Base-by-base conservation (phyloP, 2,329 filamentous ascomycete genomes). In the Macroventuria anomochaeta region DNA sequence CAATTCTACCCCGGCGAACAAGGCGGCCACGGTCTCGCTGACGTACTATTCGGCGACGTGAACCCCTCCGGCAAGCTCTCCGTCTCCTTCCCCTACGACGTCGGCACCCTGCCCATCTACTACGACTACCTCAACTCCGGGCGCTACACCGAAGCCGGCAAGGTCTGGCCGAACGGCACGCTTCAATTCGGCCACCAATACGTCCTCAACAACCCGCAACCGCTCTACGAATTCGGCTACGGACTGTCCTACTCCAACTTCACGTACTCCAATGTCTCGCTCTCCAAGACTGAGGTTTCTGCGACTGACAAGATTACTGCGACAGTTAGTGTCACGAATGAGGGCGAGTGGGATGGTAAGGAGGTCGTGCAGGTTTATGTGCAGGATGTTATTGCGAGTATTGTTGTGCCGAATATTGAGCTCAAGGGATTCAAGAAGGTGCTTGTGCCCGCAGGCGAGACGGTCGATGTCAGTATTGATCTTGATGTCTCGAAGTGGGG, bases 1-100 rank as follows among this genome's bases (percentile, higher is more conserved):
- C 88, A 90, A 71, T 91, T 91, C 74, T 91, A 91, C 63, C 86
- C 87, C 6, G 87, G 85, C 0, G 87, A 90, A 63, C 78, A 89
- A 74, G 87, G 86, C 20, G 87, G 87, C 0, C 77, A 85, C 53
- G 87, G 86, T 1, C 79, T 89, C 1, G 87, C 87, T 0, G 85
- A 88, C 57, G 78, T 89, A 25, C 77, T 89, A 1, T 75, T 66
- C 40, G 87, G 87, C 21, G 77, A 84, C 48, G 81, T 83, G 46
- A 88, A 87, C 70, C 87, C 87, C 0, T 86, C 83, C 1, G 87
- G 87, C 32, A 87, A 84, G 68, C 80, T 89, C 11, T 81, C 83
- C 1, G 86, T 90, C 28, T 85, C 83, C 10, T 86, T 91, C 67
- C 88, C 88, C 0, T 81, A 84, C 53, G 84, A 85, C 57, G 82